Base-by-base conservation (phyloP, 2,329 filamentous ascomycete genomes). In the Coleophoma crateriformis region DNA sequence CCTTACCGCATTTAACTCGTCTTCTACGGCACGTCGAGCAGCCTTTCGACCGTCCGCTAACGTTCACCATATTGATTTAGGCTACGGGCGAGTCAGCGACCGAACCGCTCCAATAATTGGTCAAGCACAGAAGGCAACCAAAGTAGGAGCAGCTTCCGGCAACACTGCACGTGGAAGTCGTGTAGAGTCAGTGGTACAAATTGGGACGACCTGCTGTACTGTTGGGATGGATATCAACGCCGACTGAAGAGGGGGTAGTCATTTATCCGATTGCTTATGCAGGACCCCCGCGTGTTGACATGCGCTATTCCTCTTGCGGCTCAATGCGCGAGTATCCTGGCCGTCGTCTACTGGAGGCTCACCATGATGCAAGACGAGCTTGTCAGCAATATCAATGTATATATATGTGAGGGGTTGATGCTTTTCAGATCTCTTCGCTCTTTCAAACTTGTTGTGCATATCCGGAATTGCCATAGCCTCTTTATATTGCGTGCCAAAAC, bases 1-100 rank as follows among this genome's bases (percentile, higher is more conserved):
- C 49, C 61, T 55, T 55, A 65, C 62, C 63, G 45, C 63, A 66
- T 56, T 65, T 65, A 17, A 66, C 48, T 19, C 57, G 62, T 42
- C 62, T 51, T 48, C 52, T 50, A 22, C 62, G 63, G 49, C 63
- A 66, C n/a, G 52, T 58, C 17, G 58, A 60, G 46, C 63, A 66
- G 40, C 61, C 63, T 53, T 60, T 64, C 2, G 63, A 66, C 40
- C 62, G 55, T 32, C 63, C 63, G 4, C 13, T 55, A 32, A 64
- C 50, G 51, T 65, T 65, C 22, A 64, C 63, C 63, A 66, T 65
- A 17, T 40, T 54, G 14, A 42, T n/a, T 20, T 12, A 17, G 14
- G 6, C 7, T 38, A 7, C 35, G 35, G 6, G 17, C 17, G 14
- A 12, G 14, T 6, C 7, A 17, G 17, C 17, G 35, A 13, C 35